Base-by-base conservation (phyloP, 495 filamentous ascomycete species). In the Daldinia loculata region DNA sequence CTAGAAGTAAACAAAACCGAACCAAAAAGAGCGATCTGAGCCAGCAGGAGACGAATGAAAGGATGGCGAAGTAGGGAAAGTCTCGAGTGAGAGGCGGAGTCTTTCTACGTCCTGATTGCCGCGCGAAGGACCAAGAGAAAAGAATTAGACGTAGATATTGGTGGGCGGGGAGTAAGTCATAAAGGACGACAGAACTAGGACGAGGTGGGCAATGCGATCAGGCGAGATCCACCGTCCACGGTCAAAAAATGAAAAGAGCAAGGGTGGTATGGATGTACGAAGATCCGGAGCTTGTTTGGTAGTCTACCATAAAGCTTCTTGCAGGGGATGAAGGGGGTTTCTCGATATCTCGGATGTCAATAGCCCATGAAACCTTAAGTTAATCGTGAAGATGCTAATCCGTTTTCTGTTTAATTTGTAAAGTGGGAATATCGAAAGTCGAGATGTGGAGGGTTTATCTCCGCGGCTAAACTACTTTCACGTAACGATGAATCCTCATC, bases 31-130 rank as follows among this genome's bases (percentile, higher is more conserved):
- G 80, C 74, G 82, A 80, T 85, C 85, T 87, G 85, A 87, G 79
- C 85, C 85, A 87, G 85, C 85, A 87, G 85, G 77, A 80, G 74
- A 79, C 79, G 75, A 84, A 77, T 57, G 70, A 79, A 81, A 75
- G 76, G 75, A 78, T 75, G 74, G 76, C 62, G 78, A 76, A 74
- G 79, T 80, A 82, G 74, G 39, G 74, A 78, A 78, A 69, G 74
- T 75, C 75, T 75, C 75, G 53, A 69, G 70, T 67, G 68, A 57
- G 70, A 69, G 57, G 70, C 65, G 66, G 69, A 71, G 71, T 70
- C 66, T 78, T 74, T 74, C 72, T 78, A 76, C 74, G 69, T 76
- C 76, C 75, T 76, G 62, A 53, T 67, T 71, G 68, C 73, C 66
- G 62, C 75, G 69, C 70, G 74, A 80, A 70, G 71, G 73, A 75